Evolutionary conservation across 1,284 basidiomycete species (phyloP), one percentile per base, ranked within the genome.

Genomic region (Porodaedalea pini): DNA sequence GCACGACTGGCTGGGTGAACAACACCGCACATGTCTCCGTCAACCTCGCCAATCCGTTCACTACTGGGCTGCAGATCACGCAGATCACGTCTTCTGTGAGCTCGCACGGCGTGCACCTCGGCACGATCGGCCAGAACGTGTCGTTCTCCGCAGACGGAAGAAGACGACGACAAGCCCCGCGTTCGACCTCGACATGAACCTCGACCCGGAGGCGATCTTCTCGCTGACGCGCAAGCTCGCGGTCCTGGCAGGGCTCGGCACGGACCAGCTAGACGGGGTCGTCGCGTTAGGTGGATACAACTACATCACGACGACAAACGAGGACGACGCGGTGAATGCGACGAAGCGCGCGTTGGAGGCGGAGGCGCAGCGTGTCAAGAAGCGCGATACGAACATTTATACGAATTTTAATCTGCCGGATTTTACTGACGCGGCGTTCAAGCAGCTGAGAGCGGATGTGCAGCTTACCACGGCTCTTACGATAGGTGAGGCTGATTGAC

Each of bases 11-110:
- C 17, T 70, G 73, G 43, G 69, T 69, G 55, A 80, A 86, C 66
- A 84, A 90, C 69, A 76, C 89, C 52, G 81, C 83, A 43, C 80
- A 87, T 64, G 82, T 88, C 57, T 77, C 78, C 17, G 88, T 92
- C 41, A 69, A 75, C 50, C 75, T 91, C 25, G 73, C 68, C 59
- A 91, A 92, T 67, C 88, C 88, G 2, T 92, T 91, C 73, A 82
- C 79, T 1, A 72, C 85, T 4, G 71, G 72, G 23, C 74, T 92
- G 36, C 68, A 74, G 31, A 82, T 92, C 63, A 86, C 81, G 2
- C 73, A 75, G 56, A 82, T 91, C 61, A 70, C 73, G n/a, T 85
- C 86, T 4, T 82, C 76, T 44, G 82, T 91, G 52, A 79, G 77
- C 6, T 79, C 82, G 19, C 82, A 81, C 61, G 87, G 85, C 1